Base-by-base conservation (phyloP, 768 basidiomycete species). In the Phylloporus sp. region DNA sequence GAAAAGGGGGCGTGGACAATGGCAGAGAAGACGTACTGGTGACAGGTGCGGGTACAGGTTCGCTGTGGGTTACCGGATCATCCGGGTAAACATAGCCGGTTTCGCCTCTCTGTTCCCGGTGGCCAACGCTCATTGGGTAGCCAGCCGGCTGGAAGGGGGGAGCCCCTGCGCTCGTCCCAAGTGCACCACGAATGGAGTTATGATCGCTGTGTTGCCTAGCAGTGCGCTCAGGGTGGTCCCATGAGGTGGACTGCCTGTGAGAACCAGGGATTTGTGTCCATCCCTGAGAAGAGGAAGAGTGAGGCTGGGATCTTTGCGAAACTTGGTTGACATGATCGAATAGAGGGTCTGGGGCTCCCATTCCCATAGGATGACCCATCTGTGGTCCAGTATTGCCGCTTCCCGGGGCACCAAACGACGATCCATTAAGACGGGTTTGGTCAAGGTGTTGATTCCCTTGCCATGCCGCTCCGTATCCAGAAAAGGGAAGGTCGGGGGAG, bases 1-100 rank as follows among this genome's bases (percentile, higher is more conserved):
- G 23, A 28, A 28, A 10, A 8, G 12, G 20, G 10, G 7, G 15
- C 5, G 11, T 18, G 29, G 31, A 6, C 26, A 16, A 26, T 16
- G 32, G 45, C 13, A 35, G 49, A 22, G 32, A 35, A 10, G 23
- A 54, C 64, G 42, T 47, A 64, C 64, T 7, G 16, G 48, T 43
- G 27, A 16, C 27, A 4, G 42, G 11, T 26, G 29, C 47, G 13
- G 38, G 13, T 34, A 53, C 59, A 53, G 51, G 54, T 46, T 41
- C 29, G 3, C 10, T 23, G 4, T 6, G 15, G 3, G 23, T 3
- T n/a, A 15, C 55, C 39, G 48, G 49, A 45, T 27, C 24, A 16
- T 10, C 10, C 5, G 38, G 45, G 18, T 36, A 43, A 39, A 28
- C 7, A 15, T 32, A 10, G n/a, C 51, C 29, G 48, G 41, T 36